Evolutionary conservation across 208 protist genomes (phyloP).

Genomic region (Leishmania amazonensis): DNA sequence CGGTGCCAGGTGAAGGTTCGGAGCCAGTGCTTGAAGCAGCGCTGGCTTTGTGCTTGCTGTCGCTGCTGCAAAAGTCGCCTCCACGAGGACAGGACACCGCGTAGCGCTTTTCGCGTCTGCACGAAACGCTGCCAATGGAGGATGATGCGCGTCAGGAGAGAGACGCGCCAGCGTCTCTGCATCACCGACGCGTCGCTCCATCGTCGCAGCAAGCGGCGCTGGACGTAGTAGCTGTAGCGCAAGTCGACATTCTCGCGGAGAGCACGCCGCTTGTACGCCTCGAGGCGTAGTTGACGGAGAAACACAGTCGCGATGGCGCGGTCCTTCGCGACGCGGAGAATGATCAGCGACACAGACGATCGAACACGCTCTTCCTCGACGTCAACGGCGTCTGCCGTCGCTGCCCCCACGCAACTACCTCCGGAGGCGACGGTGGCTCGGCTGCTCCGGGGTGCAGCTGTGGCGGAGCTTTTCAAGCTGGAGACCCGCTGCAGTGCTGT

Average conservation of each 20-base stretch:
- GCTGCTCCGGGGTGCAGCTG: not conserved
- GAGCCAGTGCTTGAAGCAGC: conserved; percentile 36
- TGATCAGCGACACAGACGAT: conserved; percentile 63
- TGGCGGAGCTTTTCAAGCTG: not conserved
- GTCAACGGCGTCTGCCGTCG: not conserved
- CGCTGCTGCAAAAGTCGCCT: conserved; percentile 20
- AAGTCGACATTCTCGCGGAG: conserved; percentile 47
- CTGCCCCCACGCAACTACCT: not conserved
- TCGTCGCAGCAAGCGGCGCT: conserved; percentile 43
- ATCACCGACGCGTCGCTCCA: conserved; percentile 26
- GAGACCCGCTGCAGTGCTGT: conserved; percentile 28
- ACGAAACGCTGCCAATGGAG: conserved; percentile 36
- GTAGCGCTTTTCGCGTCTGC: not conserved
- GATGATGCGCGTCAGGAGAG: conserved; percentile 14
- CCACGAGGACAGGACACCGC: conserved; percentile 12
- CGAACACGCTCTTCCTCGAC: conserved; percentile 6
- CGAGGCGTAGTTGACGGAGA: conserved; percentile 62
- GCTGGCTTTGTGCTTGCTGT: conserved; percentile 8
- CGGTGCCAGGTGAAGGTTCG: conserved; percentile 23
- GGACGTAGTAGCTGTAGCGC: conserved; percentile 64
- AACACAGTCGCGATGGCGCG: conserved; percentile 61
- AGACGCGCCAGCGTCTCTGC: not conserved
- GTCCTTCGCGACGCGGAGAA: conserved; percentile 57
- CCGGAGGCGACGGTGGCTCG: not conserved
- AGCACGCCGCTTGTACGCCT: conserved; percentile 27